phyloP scores from a whole-genome alignment of 306 rosid species.

The Dryas octopetala region DNA sequence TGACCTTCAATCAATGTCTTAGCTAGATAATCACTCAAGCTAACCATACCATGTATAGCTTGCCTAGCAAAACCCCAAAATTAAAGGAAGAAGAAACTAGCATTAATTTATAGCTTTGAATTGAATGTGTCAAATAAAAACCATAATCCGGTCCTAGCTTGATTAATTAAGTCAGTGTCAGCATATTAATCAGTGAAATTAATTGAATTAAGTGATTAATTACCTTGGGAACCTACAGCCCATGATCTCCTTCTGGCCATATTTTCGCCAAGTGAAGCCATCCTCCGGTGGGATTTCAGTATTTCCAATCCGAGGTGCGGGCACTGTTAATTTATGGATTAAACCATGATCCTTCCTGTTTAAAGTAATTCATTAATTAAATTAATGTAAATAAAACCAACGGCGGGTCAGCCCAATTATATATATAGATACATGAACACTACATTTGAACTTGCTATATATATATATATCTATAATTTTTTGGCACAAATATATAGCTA shows the following conservation, averaged over 20 bases:
- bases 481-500: no score
- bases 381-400: not conserved
- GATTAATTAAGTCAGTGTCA: no score
- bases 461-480: no score
- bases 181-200: not conserved
- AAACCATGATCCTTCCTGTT: constrained; percentile 45
- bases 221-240: constrained; percentile 67
- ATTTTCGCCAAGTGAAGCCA: constrained; percentile 74
- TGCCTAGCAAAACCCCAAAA: not conserved
- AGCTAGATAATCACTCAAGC: not conserved
- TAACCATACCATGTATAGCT: not conserved
- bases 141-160: not conserved
- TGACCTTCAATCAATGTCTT: not conserved
- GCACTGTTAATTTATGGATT: constrained; percentile 34
- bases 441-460: no score
- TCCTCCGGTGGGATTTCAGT: constrained; percentile 75
- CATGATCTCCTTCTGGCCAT: constrained; percentile 82
- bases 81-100: not conserved
- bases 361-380: not conserved
- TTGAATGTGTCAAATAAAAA: not conserved
- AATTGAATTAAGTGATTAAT: not conserved
- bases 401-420: not conserved
- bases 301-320: constrained; percentile 63
- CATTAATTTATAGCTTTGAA: not conserved
- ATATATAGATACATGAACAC: no score